Conservation (phyloP, 2,329 filamentous ascomycete genomes). For the Lecanoromycetidae sp. region DNA sequence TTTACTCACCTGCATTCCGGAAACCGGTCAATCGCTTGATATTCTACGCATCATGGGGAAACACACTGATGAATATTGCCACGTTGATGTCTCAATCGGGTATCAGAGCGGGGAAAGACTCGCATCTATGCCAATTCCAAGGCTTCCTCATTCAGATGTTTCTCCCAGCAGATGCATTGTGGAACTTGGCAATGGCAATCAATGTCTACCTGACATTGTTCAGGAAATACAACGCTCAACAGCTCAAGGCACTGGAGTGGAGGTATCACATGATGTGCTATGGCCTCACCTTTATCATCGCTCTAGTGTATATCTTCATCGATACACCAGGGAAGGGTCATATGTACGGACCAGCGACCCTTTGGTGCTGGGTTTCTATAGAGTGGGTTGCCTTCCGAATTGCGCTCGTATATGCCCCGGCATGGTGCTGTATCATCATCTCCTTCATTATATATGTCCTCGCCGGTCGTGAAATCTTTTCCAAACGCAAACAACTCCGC, state of each 20-base stretch:
- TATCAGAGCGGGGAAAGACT: conserved; percentile 36
- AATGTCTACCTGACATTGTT: conserved; percentile 79
- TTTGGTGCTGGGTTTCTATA: conserved; percentile 69
- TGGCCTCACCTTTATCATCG: conserved; percentile 57
- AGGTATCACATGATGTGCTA: conserved; percentile 61
- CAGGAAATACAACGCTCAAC: conserved; percentile 53
- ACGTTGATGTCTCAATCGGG: conserved; percentile 48
- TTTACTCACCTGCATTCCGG: conserved; percentile 54
- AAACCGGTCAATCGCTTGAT: conserved; percentile 76
- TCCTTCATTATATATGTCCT: conserved; percentile 15
- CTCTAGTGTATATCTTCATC: conserved; percentile 56
- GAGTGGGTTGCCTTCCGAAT: conserved; percentile 62
- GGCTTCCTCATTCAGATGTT: conserved; percentile 78
- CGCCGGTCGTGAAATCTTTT: conserved; percentile 13
- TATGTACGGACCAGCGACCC: conserved; percentile 58
- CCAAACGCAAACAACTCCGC: conserved; percentile 16
- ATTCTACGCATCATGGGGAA: conserved; percentile 65
- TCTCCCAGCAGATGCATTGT: conserved; percentile 62
- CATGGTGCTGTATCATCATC: conserved; percentile 16
- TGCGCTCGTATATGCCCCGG: conserved; percentile 51
- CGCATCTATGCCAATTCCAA: conserved; percentile 61
- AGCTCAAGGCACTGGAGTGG: conserved; percentile 55
- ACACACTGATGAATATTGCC: conserved; percentile 46
- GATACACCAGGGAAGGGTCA: conserved; percentile 39
- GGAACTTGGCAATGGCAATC: conserved; percentile 69